Base-by-base conservation (phyloP, 2,329 filamentous ascomycete species). In the Calonectria hawksworthii region DNA sequence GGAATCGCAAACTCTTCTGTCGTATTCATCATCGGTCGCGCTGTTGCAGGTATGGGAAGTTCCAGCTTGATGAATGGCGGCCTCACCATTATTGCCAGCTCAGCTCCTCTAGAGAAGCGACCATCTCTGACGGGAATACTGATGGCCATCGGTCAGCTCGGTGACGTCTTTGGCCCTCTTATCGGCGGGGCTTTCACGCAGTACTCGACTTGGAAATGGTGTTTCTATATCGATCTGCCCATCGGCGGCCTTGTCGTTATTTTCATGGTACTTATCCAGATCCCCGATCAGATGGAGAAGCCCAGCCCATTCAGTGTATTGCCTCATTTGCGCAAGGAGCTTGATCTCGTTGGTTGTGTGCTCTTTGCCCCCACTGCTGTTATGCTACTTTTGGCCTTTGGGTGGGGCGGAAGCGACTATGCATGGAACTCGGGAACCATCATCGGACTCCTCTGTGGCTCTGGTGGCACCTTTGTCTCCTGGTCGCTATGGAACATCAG, bases 351-450 rank as follows among this genome's bases (percentile, higher is more conserved):
- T n/a, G 89, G 89, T 2, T 87, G 86, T 4, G 32, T 84, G 3
- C 82, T 88, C 14, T 86, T 90, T 70, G 80, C 90, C 3, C 85
- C 85, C 0, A 84, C 84, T 26, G 83, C 88, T 21, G 82, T 89
- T 64, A 86, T 87, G 79, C 78, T 89, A 9, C 83, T 90, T 72
- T 82, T 90, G 2, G 89, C 88, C 0, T 81, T 90, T 23, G 51
- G 66, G n/a, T 75, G 70, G 70, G 75, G 75, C 11, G 73, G 73
- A 10, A 61, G 21, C 23, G 86, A 89, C 68, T 87, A 84, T 83
- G 51, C 84, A 1, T 90, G 88, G 89, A 81, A 78, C 32, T 85
- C 84, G 75, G 83, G 81, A 28, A 85, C 84, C 16, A 85, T 90
- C 68, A 87, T 90, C 64, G 85, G 85, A 0, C 76, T 86, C 0